Conservation (phyloP, 2,329 filamentous ascomycete genomes). For the Botrytis cinerea region DNA sequence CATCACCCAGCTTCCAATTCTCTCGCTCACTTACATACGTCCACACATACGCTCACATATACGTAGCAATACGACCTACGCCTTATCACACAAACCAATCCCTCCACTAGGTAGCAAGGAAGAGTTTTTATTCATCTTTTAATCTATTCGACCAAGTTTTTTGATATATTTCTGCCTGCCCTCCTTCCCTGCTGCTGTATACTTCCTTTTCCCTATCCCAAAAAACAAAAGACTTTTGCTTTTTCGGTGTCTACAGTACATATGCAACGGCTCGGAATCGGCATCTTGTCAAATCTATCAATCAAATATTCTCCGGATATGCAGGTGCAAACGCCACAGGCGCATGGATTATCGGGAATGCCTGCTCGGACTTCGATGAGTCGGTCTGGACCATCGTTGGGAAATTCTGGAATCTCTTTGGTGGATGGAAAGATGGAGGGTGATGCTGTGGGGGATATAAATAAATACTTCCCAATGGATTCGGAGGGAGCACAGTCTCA, state of each 20-base stretch:
- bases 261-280: conserved; percentile 20
- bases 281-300: conserved; percentile 8
- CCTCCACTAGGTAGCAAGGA: not conserved
- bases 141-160: not conserved
- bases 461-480: not conserved
- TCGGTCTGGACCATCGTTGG: conserved; percentile 7
- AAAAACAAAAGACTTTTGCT: not conserved
- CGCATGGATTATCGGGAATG: conserved; percentile 4
- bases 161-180: not conserved
- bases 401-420: not conserved
- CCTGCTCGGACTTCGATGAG: not conserved
- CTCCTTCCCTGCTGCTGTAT: not conserved
- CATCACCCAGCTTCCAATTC: not conserved
- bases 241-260: not conserved
- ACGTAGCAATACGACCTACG: not conserved
- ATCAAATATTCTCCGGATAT: not conserved
- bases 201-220: not conserved
- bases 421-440: not conserved
- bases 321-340: conserved; percentile 9
- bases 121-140: not conserved
- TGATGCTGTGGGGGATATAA: not conserved
- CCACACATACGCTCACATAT: not conserved
- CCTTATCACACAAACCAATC: not conserved
- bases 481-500: not conserved
- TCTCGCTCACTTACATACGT: not conserved